Evolutionary conservation across 768 basidiomycete species (phyloP).

Genomic region (Cyclocybe aegerita): DNA sequence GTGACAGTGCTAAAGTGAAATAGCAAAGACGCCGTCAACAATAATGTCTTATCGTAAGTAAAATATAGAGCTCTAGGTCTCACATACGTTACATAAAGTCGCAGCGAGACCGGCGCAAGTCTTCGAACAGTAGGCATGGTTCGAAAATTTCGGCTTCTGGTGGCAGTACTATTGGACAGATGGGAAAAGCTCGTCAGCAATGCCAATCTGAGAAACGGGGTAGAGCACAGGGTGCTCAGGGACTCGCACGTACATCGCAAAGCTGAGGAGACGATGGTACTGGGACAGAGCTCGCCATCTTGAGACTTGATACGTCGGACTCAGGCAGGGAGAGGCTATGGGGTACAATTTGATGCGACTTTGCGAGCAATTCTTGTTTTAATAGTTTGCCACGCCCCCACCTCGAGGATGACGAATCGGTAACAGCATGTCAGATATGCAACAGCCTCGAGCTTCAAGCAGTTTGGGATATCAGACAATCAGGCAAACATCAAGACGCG

Average conservation of each 20-base stretch:
- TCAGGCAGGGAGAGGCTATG: constrained; percentile 2
- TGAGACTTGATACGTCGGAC: constrained; percentile 8
- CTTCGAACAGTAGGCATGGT: constrained; percentile 47
- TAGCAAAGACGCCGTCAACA: neutral
- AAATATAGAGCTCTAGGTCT: neutral
- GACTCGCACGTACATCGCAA: constrained; percentile 38
- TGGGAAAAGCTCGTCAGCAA: constrained; percentile 1
- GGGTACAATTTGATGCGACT: no score
- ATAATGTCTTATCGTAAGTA: neutral
- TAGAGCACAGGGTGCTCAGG: no score
- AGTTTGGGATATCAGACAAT: no score
- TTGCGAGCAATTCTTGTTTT: constrained; percentile 19
- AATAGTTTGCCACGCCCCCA: constrained; percentile 12
- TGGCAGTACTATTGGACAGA: constrained; percentile 32
- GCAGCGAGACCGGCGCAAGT: constrained; percentile 51
- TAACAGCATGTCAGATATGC: neutral
- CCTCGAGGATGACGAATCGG: constrained; percentile 21
- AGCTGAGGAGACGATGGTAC: constrained; percentile 19
- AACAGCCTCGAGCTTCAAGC: constrained; percentile 1
- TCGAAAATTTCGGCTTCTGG: no score
- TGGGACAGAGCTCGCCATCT: constrained; percentile 29
- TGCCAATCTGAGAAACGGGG: neutral
- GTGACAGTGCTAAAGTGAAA: constrained; percentile 45
- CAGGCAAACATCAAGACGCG: constrained; percentile 4
- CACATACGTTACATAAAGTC: constrained; percentile 43